These are phyloP conservation scores for Cylindrotheca fusiformis DNA, from an alignment of 108 stramenopile genomes.

Conservation along the genomic window DNA sequence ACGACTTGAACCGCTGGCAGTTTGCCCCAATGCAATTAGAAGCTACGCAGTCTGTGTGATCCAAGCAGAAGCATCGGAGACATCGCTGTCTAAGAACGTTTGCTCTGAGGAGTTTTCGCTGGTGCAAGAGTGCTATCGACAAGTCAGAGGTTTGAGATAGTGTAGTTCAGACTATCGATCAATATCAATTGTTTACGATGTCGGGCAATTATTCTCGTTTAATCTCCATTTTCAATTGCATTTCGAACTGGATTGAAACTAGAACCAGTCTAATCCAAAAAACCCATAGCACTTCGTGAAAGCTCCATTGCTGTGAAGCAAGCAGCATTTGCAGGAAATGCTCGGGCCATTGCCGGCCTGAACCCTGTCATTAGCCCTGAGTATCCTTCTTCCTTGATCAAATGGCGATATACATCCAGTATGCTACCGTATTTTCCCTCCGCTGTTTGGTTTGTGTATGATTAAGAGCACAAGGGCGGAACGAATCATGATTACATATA, in stretches of 20 bases:
- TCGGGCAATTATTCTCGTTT: neutral
- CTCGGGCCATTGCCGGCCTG: conserved; percentile 79
- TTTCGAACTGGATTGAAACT: neutral
- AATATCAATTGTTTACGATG: conserved; percentile 1
- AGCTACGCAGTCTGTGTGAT: conserved; percentile 31
- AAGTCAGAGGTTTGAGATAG: conserved; percentile 16
- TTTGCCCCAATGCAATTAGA: conserved; percentile 33
- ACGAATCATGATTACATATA: too few relatives aligned
- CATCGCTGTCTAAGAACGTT: conserved; percentile 11
- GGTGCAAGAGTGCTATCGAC: conserved; percentile 42
- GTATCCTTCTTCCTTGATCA: conserved; percentile 71
- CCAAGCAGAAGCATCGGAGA: conserved; percentile 13
- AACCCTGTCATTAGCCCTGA: conserved; percentile 74
- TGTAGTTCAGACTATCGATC: neutral
- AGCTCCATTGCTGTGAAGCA: conserved; percentile 91
- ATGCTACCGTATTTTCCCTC: conserved; percentile 68
- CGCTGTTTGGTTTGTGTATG: too few relatives aligned
- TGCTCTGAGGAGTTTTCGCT: conserved; percentile 37
- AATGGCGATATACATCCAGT: conserved; percentile 53
- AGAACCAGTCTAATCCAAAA: conserved; percentile 76
- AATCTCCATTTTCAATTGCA: neutral
- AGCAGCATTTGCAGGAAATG: conserved; percentile 91
- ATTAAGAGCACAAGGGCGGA: too few relatives aligned
- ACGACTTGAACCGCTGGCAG: neutral
- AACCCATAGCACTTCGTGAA: conserved; percentile 56